Percentiles rank a stretch among this genome's conserved stretches.
phyloP scores from a whole-genome alignment of 2,329 filamentous ascomycete genomes.

The Paecilomyces sp. region DNA sequence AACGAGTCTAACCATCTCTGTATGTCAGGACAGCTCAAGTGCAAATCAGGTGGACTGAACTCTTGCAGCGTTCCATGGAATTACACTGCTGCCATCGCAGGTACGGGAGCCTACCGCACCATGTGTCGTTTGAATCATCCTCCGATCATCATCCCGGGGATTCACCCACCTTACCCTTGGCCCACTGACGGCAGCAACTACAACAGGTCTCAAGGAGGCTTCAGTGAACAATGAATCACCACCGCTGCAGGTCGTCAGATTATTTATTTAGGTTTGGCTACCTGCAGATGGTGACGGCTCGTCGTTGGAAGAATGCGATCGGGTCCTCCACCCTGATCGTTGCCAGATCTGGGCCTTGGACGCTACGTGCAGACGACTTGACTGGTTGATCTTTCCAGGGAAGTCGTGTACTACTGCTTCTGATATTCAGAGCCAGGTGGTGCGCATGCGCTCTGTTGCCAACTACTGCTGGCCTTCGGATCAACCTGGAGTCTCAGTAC shows the following conservation, averaged over 20 bases:
- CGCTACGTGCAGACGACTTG: neutral
- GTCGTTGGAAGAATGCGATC: conserved; percentile 9
- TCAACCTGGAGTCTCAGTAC: neutral
- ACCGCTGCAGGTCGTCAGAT: neutral
- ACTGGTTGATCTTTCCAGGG: neutral
- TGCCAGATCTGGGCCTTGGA: conserved; percentile 14
- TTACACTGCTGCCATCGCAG: neutral
- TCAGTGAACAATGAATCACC: neutral
- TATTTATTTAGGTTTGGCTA: neutral
- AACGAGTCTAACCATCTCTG: neutral
- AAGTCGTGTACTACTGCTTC: neutral
- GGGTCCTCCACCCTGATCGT: conserved; percentile 15
- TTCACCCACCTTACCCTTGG: neutral
- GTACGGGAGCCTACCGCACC: neutral
- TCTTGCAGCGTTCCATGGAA: neutral
- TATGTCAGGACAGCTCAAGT: neutral
- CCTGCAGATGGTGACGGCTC: neutral
- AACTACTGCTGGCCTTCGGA: neutral
- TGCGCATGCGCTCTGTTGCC: neutral
- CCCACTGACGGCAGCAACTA: neutral
- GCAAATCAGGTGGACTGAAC: neutral
- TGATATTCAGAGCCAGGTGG: neutral
- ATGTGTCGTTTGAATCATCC: neutral
- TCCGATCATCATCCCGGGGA: neutral
- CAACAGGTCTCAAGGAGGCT: neutral